These are phyloP conservation scores for Suhomyces kilbournensis DNA, from an alignment of 805 yeast genomes.

Conservation along the genomic window DNA sequence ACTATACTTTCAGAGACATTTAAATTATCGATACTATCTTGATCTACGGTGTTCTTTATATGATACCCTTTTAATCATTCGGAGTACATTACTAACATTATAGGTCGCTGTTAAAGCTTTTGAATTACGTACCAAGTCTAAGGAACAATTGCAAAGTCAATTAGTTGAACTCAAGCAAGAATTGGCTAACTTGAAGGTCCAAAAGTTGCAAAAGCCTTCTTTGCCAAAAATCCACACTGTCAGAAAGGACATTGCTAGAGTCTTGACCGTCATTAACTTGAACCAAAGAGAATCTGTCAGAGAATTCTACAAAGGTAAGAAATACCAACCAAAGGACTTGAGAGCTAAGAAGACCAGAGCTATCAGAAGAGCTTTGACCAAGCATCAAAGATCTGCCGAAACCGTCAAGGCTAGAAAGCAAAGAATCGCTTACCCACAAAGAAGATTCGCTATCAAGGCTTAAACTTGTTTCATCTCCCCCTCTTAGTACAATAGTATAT, in stretches of 20 bases:
- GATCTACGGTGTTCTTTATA: background rate
- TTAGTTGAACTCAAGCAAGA: slow-evolving; percentile 95
- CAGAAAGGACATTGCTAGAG: slow-evolving; percentile 98
- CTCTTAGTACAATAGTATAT: slow-evolving; percentile 4
- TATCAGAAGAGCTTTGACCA: slow-evolving; percentile 93
- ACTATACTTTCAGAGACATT: background rate
- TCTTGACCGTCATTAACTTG: slow-evolving; percentile 93
- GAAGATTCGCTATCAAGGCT: slow-evolving; percentile 98
- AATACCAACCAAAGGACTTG: slow-evolving; percentile 96
- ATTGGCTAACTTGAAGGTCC: slow-evolving; percentile 93
- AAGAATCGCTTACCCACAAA: slow-evolving; percentile 95
- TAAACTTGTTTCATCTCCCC: slow-evolving; percentile 37
- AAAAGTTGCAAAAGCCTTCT: slow-evolving; percentile 88
- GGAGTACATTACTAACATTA: slow-evolving; percentile 19
- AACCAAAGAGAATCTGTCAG: slow-evolving; percentile 94
- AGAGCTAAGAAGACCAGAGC: slow-evolving; percentile 99
- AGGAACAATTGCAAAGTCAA: slow-evolving; percentile 93
- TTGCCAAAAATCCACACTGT: slow-evolving; percentile 95
- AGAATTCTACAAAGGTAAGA: slow-evolving; percentile 92
- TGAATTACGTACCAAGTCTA: slow-evolving; percentile 96
- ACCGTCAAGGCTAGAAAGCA: slow-evolving; percentile 91
- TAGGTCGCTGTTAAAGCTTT: slow-evolving; percentile 90
- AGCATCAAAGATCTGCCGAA: slow-evolving; percentile 73
- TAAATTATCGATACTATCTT: background rate
- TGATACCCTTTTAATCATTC: background rate